phyloP scores from a whole-genome alignment of 2,329 filamentous ascomycete species.

The Graphium sp. region DNA sequence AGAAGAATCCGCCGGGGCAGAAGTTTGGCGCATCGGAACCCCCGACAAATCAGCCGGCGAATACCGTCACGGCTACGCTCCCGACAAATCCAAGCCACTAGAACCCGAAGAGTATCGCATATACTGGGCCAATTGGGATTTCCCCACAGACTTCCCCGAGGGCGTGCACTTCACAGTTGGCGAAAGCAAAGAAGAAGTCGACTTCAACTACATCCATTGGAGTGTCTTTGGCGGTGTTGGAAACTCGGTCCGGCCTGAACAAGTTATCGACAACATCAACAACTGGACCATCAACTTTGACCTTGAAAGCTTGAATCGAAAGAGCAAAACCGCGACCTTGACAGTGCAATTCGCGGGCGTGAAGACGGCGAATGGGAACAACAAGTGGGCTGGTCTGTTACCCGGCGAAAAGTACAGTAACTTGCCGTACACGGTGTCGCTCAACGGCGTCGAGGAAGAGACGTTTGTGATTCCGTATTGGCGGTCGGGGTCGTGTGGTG shows the following conservation, averaged over 20 bases:
- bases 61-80: constrained; percentile 37
- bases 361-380: constrained; percentile 45
- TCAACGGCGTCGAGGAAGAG: constrained; percentile 23
- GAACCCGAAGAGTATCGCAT: constrained; percentile 40
- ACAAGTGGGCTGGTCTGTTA: constrained; percentile 42
- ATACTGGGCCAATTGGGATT: constrained; percentile 46
- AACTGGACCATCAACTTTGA: constrained; percentile 44
- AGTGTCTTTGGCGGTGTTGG: constrained; percentile 40
- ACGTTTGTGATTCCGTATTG: constrained; percentile 38
- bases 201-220: constrained; percentile 52
- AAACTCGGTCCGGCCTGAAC: constrained; percentile 24
- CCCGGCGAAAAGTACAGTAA: constrained; percentile 33
- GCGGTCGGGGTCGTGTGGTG: constrained; percentile 33
- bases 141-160: constrained; percentile 37
- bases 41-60: constrained; percentile 46
- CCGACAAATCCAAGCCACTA: constrained; percentile 26
- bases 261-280: constrained; percentile 29
- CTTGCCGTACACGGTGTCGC: constrained; percentile 25
- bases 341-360: constrained; percentile 46
- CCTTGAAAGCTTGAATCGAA: constrained; percentile 21
- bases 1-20: constrained; percentile 36
- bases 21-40: constrained; percentile 45
- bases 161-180: constrained; percentile 42
- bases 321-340: constrained; percentile 31
- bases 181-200: constrained; percentile 24